Evolutionary conservation across 306 rosid species (phyloP).

Genomic region (Citrullus colocynthis): DNA sequence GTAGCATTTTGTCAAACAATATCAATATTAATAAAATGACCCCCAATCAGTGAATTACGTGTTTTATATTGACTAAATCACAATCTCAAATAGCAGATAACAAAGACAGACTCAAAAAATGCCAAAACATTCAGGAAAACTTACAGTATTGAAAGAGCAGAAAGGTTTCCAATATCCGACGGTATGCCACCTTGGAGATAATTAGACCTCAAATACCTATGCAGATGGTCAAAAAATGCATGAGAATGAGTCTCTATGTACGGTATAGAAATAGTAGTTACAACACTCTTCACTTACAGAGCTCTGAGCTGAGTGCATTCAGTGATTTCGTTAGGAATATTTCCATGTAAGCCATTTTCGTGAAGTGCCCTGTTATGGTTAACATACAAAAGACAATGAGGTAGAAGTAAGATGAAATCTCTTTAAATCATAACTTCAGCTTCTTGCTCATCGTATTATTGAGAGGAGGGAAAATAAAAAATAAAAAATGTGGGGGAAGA

Average conservation of each 20-base stretch:
- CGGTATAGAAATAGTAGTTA: not conserved
- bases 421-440: not conserved
- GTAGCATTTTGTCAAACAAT: not conserved
- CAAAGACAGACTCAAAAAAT: not conserved
- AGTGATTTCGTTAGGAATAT: conserved; percentile 67
- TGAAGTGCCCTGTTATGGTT: conserved; percentile 65
- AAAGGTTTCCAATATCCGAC: conserved; percentile 74
- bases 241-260: not conserved
- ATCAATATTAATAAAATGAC: not conserved
- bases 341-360: conserved; percentile 83
- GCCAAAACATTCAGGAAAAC: conserved; percentile 9
- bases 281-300: conserved; percentile 38
- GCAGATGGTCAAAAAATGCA: not conserved
- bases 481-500: not conserved
- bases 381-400: conserved; percentile 10
- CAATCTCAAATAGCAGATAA: not conserved
- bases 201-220: conserved; percentile 86
- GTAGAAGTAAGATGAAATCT: not conserved
- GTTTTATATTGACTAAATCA: not conserved
- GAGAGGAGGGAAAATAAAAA: not conserved
- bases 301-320: conserved; percentile 83
- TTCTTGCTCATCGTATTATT: not conserved
- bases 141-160: conserved; percentile 73
- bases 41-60: not conserved
- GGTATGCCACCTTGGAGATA: conserved; percentile 93